Conservation (phyloP, 352 stramenopile species). For the Achlya hypogyna region DNA sequence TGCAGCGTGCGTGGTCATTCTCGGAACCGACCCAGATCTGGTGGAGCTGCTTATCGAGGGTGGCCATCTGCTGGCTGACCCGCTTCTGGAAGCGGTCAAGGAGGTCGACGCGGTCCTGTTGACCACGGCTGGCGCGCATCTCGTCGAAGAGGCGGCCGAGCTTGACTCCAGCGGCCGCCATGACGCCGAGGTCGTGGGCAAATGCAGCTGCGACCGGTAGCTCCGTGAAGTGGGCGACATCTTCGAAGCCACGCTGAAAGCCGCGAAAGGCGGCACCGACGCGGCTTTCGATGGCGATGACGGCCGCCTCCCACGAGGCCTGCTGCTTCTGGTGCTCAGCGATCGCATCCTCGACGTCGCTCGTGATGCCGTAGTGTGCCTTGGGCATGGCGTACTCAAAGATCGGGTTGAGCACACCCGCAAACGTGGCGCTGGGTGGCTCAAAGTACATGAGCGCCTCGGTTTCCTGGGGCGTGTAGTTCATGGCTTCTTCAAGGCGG, state of each 20-base stretch:
- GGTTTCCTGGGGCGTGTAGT: neutral
- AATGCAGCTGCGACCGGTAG: neutral
- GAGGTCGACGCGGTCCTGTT: neutral
- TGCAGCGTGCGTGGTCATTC: neutral
- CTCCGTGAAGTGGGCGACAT: neutral
- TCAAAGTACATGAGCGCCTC: conserved; percentile 1
- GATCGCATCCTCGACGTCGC: neutral
- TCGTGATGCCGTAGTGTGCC: neutral
- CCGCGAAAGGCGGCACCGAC: neutral
- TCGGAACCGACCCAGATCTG: neutral
- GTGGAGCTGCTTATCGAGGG: neutral
- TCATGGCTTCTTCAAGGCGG: neutral
- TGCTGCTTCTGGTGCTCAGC: neutral
- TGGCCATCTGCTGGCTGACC: neutral
- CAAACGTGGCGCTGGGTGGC: neutral
- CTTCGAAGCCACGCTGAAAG: neutral
- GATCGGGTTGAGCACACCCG: neutral
- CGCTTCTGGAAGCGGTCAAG: neutral
- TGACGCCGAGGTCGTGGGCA: neutral
- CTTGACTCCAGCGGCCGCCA: neutral
- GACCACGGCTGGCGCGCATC: neutral
- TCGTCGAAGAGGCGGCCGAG: neutral
- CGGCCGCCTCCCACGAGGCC: neutral
- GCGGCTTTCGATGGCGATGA: neutral
- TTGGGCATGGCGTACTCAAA: neutral